Evolutionary conservation across 495 filamentous ascomycete genomes (phyloP).

Genomic region (Xylaria acuta): DNA sequence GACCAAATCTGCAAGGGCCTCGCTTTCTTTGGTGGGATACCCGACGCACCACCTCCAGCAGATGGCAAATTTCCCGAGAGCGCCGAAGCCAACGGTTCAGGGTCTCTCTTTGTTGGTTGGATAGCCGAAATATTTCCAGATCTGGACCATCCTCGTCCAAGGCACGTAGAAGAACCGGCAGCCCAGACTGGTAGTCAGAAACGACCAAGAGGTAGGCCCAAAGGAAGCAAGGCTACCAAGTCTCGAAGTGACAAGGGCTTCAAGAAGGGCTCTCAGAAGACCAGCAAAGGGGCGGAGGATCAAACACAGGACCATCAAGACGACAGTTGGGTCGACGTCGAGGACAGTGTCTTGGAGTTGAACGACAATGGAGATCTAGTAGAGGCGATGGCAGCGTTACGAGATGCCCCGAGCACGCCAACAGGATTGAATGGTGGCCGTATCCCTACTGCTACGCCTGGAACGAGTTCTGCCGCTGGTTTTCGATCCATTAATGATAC

Average conservation of each 20-base stretch:
- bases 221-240: constrained; percentile 58
- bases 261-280: constrained; percentile 49
- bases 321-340: constrained; percentile 45
- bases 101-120: constrained; percentile 64
- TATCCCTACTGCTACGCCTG: constrained; percentile 32
- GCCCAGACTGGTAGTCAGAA: constrained; percentile 37
- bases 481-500: constrained; percentile 42
- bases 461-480: constrained; percentile 34
- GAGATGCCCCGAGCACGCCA: constrained; percentile 34
- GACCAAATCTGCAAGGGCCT: constrained; percentile 65
- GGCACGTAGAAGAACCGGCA: constrained; percentile 25
- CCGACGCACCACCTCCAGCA: constrained; percentile 58
- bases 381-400: constrained; percentile 31
- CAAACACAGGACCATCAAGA: constrained; percentile 38
- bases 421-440: constrained; percentile 27
- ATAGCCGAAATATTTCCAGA: constrained; percentile 64
- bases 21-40: constrained; percentile 64
- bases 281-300: constrained; percentile 28
- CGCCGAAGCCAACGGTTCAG: constrained; percentile 59
- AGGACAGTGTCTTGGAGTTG: constrained; percentile 36
- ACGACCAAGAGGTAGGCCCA: constrained; percentile 57
- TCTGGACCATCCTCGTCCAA: constrained; percentile 35
- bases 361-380: constrained; percentile 37
- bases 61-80: constrained; percentile 60
- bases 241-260: constrained; percentile 57